Base-by-base conservation (phyloP, 2,329 filamentous ascomycete species). In the Pseudogymnoascus sp. region DNA sequence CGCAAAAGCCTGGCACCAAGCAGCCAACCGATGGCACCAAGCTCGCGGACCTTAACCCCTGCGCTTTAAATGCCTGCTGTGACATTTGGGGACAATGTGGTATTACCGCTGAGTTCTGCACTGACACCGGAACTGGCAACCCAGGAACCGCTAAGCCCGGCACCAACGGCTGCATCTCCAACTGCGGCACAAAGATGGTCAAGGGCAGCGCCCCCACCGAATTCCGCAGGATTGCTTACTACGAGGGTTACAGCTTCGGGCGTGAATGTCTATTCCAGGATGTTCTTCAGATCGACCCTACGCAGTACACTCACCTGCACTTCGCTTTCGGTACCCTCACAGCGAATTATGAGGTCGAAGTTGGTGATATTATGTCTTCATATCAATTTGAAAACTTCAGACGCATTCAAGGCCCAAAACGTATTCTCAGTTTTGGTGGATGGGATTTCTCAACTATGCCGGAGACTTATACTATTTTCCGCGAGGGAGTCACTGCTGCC, bases 381-480 rank as follows among this genome's bases (percentile, higher is more conserved):
- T 65, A 67, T 1, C 69, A 76, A 45, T 78, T 75, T 62, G 62
- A 67, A 9, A 60, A 70, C 4, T 78, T 79, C 63, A 69, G 69
- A 37, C 62, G 64, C 0, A 40, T 75, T 11, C 63, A 28, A 0
- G 67, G 67, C 8, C n/a, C 72, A 43, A 77, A 79, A 64, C 68
- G 66, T n/a, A 75, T 81, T 38, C 28, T 80, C 7, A 75, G 76
- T 0, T 75, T 81, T 65, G 78, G 78, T 18, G 79, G 79, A 25
- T 80, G 79, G 79, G 69, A 68, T 18, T 75, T 77, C 63, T 77
- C 73, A 0, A 79, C 78, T 0, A 68, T 71, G 1, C 69, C 73
- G 0, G 68, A 68, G 4, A 77, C 75, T 0, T 78, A 73, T 62
- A 37, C 62, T 16, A 75, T 79, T 40, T 75, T 80, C 61, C 70